Evolutionary conservation across 2,329 filamentous ascomycete species (phyloP), one percentile per base, ranked within the genome.

Genomic region (Fusarium siculi): DNA sequence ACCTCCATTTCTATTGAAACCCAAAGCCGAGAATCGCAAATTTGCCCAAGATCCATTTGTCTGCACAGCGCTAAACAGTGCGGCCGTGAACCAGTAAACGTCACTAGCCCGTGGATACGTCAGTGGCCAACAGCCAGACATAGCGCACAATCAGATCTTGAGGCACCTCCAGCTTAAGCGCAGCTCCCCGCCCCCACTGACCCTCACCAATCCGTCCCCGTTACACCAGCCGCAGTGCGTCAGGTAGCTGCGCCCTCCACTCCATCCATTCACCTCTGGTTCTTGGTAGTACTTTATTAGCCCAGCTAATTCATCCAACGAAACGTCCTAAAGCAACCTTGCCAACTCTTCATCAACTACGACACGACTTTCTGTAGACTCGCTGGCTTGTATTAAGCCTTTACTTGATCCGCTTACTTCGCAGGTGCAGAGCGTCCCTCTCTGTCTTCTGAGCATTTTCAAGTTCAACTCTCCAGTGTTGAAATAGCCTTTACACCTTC

Each of bases 341-440:
- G 44, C 44, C 63, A 74, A 71, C 66, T 50, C 65, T 72, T 71
- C 66, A 73, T 74, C 70, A 58, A 68, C 70, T 72, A 71, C 70
- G 62, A 70, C 70, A 73, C 70, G 70, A 70, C 70, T 64, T 58
- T 59, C 44, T 68, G 40, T 66, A 67, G 47, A 65, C 56, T 59
- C 42, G 52, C 47, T 61, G 46, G 37, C 43, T 63, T 56, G 46
- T 55, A 60, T 57, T 65, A 54, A 68, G 62, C 57, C 44, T 37
- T 56, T 40, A 63, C 46, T 55, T 61, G 62, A 65, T 47, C 57
- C 67, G 28, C 37, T 68, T 52, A 40, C 56, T 37, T 54, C 52
- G 11, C 37, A 37, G 32, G 39, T 57, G 11, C 37, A 37, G 32
- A 43, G 28, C 34, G n/a, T 59, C 34, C 39, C 37, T 23, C 37